Evolutionary conservation across 345 rosid species (phyloP), one percentile per base, ranked within the genome.

Genomic region (Eucalyptus pauciflora): DNA sequence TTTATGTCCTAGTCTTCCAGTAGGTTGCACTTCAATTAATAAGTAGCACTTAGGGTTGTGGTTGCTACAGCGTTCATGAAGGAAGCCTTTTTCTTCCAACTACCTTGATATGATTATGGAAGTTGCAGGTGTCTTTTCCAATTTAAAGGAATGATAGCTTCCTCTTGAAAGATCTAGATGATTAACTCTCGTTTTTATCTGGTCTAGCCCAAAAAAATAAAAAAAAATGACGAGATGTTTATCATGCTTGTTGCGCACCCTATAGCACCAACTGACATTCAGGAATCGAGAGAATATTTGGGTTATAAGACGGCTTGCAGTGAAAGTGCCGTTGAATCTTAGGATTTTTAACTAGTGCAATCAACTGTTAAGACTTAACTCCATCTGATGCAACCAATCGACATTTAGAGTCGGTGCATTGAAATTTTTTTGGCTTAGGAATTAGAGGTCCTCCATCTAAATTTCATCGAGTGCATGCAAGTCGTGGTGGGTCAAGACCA

Each of bases 391-490:
- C 5, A 64, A n/a, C 10, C 10, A n/a, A n/a, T 15, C 17, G 71
- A 62, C 37, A 62, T 29, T 29, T 1, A 13, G 10, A 13, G 33
- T 62, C 3, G 71, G 18, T 62, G 17, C 71, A 1, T 14, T 8
- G 20, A 15, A n/a, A 8, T 3, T 0, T 14, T 7, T 64, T 64
- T 0, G 17, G 3, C 41, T n/a, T 15, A n/a, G 31, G 71, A 62
- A 2, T 14, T 62, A 62, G 33, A 7, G 76, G 37, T 31, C 37
- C 5, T 16, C 76, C 0, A 0, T n/a, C 15, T n/a, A 64, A 15
- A 64, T 64, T 64, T n/a, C 76, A 64, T 31, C 10, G 0, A n/a
- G 18, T 31, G 11, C 20, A 5, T 15, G 76, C 20, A n/a, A 64
- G 41, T 15, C 10, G 20, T n/a, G 20, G 16, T 15, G 20, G 37